Base-by-base conservation (phyloP, 2,329 filamentous ascomycete species). In the Rutstroemia sp. region DNA sequence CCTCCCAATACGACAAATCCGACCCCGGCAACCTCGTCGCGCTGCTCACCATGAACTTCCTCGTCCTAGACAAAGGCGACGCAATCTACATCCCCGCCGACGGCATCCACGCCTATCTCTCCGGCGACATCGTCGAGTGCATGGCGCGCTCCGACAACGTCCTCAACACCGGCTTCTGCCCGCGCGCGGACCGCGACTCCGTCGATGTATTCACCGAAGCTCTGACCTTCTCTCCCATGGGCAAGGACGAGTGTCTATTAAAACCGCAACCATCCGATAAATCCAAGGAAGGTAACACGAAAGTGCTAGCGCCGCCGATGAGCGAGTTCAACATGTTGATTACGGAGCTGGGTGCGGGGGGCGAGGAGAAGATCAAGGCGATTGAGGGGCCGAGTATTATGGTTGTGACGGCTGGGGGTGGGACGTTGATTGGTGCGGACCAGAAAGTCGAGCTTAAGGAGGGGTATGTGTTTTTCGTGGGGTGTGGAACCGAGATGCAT, bases 131-230 rank as follows among this genome's bases (percentile, higher is more conserved):
- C 64, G 90, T 97, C 70, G 92, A 97, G 74, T 97, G 92, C 78
- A 97, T 97, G 92, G 92, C 92, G 0, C 87, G 90, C 6, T 95
- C 89, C n/a, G 92, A 97, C 79, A 97, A 97, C 62, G 86, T 91
- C 2, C 75, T 91, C 50, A 88, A 88, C 69, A 82, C 81, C 0
- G 87, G 87, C 0, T 89, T 92, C 74, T 90, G 86, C 62, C 86
- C 87, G 0, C 75, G 75, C 1, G 79, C 81, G 0, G 82, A 88
- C 48, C 77, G 85, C 12, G 79, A 88, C 65, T 81, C 75, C 45
- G 74, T 84, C 23, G 83, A 88, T 18, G 68, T 84, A 27, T 90
- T 91, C 70, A 75, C 75, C 21, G 73, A 79, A 3, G 77, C 79
- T 1, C 67, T 91, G 18, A 86, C 80, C 0, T 90, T 89, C 72